A percentile compares a stretch with the other conserved stretches of the same genome.
Conservation (phyloP, 208 protist genomes). For the Vickermania ingenoplastis region DNA sequence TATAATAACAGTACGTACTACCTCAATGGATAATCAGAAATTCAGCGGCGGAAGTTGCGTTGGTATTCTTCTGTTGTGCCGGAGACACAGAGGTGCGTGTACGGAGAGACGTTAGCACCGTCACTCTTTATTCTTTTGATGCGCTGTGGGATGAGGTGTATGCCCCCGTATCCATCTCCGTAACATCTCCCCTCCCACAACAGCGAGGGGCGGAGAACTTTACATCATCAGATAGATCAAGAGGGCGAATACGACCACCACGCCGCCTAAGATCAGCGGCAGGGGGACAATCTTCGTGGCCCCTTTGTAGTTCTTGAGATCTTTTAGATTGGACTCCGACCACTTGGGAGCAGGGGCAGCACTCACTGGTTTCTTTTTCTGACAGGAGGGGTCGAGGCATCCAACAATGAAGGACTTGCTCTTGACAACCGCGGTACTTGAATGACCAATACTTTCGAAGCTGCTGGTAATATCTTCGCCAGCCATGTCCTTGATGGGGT, state of each 20-base stretch:
- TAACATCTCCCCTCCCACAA: no score
- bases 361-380: slow-evolving; percentile 2
- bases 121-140: no score
- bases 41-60: no score
- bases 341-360: slow-evolving; percentile 25
- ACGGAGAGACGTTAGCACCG: no score
- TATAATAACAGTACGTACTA: no score
- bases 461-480: slow-evolving; percentile 71
- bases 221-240: no score
- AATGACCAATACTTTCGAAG: slow-evolving; percentile 80
- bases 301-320: slow-evolving; percentile 48
- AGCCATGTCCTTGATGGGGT: slow-evolving; percentile 74
- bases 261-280: slow-evolving; percentile 21
- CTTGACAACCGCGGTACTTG: slow-evolving; percentile 39
- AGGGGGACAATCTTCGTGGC: slow-evolving; percentile 43
- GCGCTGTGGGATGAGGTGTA: no score
- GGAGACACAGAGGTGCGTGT: no score
- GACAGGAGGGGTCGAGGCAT: slow-evolving; percentile 32
- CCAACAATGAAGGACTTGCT: slow-evolving; percentile 73
- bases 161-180: no score
- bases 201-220: no score
- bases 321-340: slow-evolving; percentile 38
- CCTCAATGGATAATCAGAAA: no score
- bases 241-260: slow-evolving; percentile 20
- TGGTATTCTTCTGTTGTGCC: no score